Evolutionary conservation across 192 early-diverging fungal species (phyloP).

Genomic region (Coemansia umbellata): DNA sequence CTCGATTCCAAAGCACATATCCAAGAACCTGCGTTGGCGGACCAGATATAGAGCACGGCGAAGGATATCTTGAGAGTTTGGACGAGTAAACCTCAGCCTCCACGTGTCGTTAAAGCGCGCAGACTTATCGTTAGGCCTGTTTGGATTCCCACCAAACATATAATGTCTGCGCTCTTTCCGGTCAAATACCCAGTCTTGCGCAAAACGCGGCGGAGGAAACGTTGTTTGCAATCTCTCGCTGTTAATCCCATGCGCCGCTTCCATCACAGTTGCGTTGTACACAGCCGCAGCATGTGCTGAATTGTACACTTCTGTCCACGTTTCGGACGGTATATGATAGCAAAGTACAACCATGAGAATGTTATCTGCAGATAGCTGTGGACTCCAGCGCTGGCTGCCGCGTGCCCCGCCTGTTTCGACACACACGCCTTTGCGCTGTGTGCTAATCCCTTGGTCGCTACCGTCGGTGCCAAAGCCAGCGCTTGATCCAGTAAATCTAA

Average conservation of each 20-base stretch:
- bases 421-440: neutral
- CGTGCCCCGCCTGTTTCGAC: neutral
- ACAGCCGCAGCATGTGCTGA: constrained; percentile 18
- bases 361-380: constrained; percentile 14
- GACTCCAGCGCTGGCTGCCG: neutral
- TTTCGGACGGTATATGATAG: constrained; percentile 53
- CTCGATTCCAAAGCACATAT: constrained; percentile 60
- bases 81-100: constrained; percentile 40
- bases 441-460: neutral
- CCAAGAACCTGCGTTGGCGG: constrained; percentile 76
- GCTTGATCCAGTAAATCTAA: neutral
- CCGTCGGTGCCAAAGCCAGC: neutral
- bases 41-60: constrained; percentile 71
- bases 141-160: constrained; percentile 93
- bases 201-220: constrained; percentile 82
- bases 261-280: constrained; percentile 44
- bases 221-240: constrained; percentile 4
- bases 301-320: constrained; percentile 48
- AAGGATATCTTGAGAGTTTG: constrained; percentile 63
- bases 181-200: constrained; percentile 91
- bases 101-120: constrained; percentile 51
- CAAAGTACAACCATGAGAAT: constrained; percentile 41
- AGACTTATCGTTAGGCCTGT: constrained; percentile 37
- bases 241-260: neutral
- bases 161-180: constrained; percentile 64